Evolutionary conservation across 2,329 filamentous ascomycete species (phyloP), one percentile per base, ranked within the genome.

Genomic region (Penicillium brasilianum): DNA sequence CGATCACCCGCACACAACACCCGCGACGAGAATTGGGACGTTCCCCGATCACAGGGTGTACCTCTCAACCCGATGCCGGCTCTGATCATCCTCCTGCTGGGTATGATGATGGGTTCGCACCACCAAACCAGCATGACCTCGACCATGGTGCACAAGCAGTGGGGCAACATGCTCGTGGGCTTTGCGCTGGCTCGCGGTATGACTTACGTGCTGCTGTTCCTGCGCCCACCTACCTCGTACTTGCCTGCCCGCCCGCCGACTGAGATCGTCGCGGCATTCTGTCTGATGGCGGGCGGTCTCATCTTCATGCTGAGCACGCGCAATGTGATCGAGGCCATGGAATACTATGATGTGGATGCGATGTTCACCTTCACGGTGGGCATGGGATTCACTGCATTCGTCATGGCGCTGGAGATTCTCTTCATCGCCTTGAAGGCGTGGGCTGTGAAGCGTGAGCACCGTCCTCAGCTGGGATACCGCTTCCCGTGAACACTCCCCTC

Each of bases 21-120:
- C 28, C 76, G 83, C 14, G 80, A 85, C 63, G 79, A 84, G 69
- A 72, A 78, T 18, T 86, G 86, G 74, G 78, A 83, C 55, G 74
- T 83, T 18, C 92, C 92, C 0, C 83, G 82, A 57, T 86, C 87
- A 9, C 93, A 96, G 75, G 79, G 82, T 13, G 86, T 93, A 66
- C 91, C 93, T 1, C 83, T 95, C 74, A 97, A 98, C 75, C 94
- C 93, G 0, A 86, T 98, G 68, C 95, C 94, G 0, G 91, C 89
- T 0, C 82, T 98, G 4, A 86, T 97, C 52, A 94, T 98, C 67
- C 82, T 97, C 60, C 82, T 97, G 0, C 83, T 97, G 1, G 95
- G 95, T 36, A 86, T 93, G 74, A 95, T 97, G 91, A 98, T 98
- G 94, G 90, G 90, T 72, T 92, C 91, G 28, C 94, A 98, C 77